Conservation (phyloP, 2,329 filamentous ascomycete species). For the Trichoderma breve region DNA sequence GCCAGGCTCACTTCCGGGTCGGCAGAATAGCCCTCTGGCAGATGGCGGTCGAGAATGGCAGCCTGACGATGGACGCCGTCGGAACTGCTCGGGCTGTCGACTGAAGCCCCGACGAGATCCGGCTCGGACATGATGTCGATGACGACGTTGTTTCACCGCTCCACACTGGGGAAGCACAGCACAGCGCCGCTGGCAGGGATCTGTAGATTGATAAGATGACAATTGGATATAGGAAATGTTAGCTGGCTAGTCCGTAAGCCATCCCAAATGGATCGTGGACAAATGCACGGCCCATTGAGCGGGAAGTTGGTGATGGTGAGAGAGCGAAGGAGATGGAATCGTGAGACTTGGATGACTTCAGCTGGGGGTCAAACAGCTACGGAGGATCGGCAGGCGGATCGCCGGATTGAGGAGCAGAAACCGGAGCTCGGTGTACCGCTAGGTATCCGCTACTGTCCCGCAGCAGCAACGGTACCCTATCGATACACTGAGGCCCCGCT, state of each 20-base stretch:
- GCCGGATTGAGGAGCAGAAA: neutral
- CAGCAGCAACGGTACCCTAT: neutral
- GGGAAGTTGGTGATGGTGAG: neutral
- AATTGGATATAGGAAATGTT: neutral
- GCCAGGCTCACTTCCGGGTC: slow-evolving; percentile 38
- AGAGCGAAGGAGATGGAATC: neutral
- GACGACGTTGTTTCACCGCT: slow-evolving; percentile 17
- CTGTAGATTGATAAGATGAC: neutral
- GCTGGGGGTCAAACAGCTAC: neutral
- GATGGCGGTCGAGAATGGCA: slow-evolving; percentile 38
- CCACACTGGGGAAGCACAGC: slow-evolving; percentile 10
- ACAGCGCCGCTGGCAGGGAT: neutral
- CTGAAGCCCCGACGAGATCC: slow-evolving; percentile 28
- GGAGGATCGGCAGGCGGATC: neutral
- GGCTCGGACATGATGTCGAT: slow-evolving; percentile 26
- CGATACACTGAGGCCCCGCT: neutral
- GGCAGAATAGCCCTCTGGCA: slow-evolving; percentile 42
- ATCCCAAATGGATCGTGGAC: slow-evolving; percentile 12
- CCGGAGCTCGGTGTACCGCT: neutral
- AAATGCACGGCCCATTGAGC: neutral
- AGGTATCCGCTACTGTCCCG: neutral
- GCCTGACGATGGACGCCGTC: slow-evolving; percentile 33
- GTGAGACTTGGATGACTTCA: neutral
- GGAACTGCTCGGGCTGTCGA: slow-evolving; percentile 29
- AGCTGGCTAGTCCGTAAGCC: neutral